phyloP scores from a whole-genome alignment of 768 basidiomycete species.

The Leccinum incarnatum region DNA sequence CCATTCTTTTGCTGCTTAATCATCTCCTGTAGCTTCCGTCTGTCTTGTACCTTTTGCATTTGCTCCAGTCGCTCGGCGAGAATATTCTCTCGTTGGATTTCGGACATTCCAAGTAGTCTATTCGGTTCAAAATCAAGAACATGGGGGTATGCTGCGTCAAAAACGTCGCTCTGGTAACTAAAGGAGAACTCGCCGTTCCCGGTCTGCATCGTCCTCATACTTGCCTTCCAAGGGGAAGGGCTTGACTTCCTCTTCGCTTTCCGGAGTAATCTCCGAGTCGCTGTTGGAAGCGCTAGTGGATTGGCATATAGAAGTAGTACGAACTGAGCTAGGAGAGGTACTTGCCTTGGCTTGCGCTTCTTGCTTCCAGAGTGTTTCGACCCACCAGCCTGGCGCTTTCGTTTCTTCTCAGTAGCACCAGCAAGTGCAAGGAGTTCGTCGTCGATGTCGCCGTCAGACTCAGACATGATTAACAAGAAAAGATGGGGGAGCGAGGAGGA shows the following conservation, averaged over 20 bases:
- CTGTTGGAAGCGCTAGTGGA: conserved; percentile 38
- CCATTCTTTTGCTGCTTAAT: conserved; percentile 58
- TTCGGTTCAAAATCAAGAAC: conserved; percentile 7
- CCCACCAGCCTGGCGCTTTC: conserved; percentile 51
- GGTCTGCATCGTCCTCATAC: conserved; percentile 82
- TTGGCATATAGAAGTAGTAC: neutral
- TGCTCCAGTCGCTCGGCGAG: conserved; percentile 79
- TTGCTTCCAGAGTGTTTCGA: conserved; percentile 49
- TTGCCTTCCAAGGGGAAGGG: conserved; percentile 91
- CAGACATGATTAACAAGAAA: conserved; percentile 39
- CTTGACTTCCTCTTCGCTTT: conserved; percentile 63
- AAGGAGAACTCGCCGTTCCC: conserved; percentile 61
- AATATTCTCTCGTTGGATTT: conserved; percentile 87
- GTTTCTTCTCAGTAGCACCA: conserved; percentile 65
- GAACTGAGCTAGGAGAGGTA: conserved; percentile 5
- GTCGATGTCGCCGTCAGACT: conserved; percentile 49
- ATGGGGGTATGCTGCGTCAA: conserved; percentile 22
- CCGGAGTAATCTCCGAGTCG: conserved; percentile 52
- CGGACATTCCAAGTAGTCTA: conserved; percentile 78
- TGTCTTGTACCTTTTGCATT: conserved; percentile 71
- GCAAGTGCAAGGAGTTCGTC: conserved; percentile 83
- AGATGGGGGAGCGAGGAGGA: neutral
- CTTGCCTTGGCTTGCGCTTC: conserved; percentile 74
- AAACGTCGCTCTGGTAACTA: conserved; percentile 25
- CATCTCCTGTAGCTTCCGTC: conserved; percentile 70